Evolutionary conservation across 2,329 filamentous ascomycete genomes (phyloP), one percentile per base, ranked within the genome.

Genomic region (Stagonosporopsis vannaccii): DNA sequence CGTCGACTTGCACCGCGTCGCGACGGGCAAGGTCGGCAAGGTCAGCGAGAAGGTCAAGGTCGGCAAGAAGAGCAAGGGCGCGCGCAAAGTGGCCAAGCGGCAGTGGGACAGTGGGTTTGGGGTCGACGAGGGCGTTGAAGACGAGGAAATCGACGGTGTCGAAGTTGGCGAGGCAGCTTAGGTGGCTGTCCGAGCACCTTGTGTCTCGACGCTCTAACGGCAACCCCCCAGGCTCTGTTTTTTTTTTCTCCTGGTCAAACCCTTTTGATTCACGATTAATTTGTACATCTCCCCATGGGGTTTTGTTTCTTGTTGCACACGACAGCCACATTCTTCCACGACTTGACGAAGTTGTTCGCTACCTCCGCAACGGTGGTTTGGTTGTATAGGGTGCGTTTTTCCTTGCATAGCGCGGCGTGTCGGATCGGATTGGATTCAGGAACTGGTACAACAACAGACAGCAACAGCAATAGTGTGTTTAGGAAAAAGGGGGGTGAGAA

Each of bases 71-170:
- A 66, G 55, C 28, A 59, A 57, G 46, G 48, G 61, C 41, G 64
- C 61, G 56, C 66, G 67, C 48, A 68, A 66, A 57, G 53, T 62
- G 8, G 41, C 68, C 19, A 69, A 63, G 53, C 61, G 73, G 28
- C 66, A 68, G 42, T 73, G 67, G 59, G 73, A 75, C 37, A 74
- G 71, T 6, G 73, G 73, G 6, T 70, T 75, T 47, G 71, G 69
- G 19, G 62, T 71, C 17, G 69, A 69, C 2, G 64, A 68, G 40
- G 61, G 63, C 2, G 62, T 60, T 19, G 59, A 60, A 26, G 58
- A n/a, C n/a, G n/a, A 63, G 1, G 51, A 51, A 41, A 20, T 45
- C 12, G 47, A 51, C 8, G 37, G 53, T 12, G 47, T 32, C 6
- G 53, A 56, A 32, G 13, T 56, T 35, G 53, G 53, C 1, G 53